A percentile compares a stretch with the other conserved stretches of the same genome.
These are phyloP conservation scores for Cytauxzoon felis DNA, from an alignment of 169 alveolate species.

Conservation along the genomic window DNA sequence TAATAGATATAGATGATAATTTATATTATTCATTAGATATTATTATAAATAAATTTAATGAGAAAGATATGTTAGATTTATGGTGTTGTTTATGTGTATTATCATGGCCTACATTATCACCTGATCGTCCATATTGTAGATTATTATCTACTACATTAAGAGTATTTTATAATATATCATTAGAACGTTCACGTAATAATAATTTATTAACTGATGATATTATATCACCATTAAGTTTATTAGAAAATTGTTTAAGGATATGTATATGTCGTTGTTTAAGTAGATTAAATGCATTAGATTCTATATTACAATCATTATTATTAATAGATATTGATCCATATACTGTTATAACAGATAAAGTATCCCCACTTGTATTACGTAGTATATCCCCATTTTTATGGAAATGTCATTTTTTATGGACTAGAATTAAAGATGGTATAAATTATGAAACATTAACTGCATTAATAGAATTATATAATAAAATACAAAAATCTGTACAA, in stretches of 20 bases:
- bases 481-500: too few species aligned
- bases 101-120: slow-evolving; percentile 56
- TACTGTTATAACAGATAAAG: slow-evolving; percentile 21
- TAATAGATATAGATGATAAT: slow-evolving; percentile 1
- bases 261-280: slow-evolving; percentile 45
- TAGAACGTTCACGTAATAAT: neutral
- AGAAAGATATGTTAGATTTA: slow-evolving; percentile 43
- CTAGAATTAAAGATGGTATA: slow-evolving; percentile 49
- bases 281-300: slow-evolving; percentile 35
- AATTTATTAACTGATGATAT: neutral
- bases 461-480: slow-evolving; percentile 44
- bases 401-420: slow-evolving; percentile 63
- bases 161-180: slow-evolving; percentile 20
- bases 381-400: slow-evolving; percentile 52
- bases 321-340: slow-evolving; percentile 19
- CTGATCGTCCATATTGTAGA: slow-evolving; percentile 36
- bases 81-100: slow-evolving; percentile 59
- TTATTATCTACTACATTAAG: slow-evolving; percentile 32
- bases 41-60: slow-evolving; percentile 20
- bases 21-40: neutral
- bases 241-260: slow-evolving; percentile 53
- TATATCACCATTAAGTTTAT: slow-evolving; percentile 21
- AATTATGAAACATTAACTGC: slow-evolving; percentile 26
- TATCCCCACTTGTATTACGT: slow-evolving; percentile 37
- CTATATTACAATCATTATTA: slow-evolving; percentile 50